Conservation (phyloP, 2,329 filamentous ascomycete species). For the Sporothrix pseudoabietina region DNA sequence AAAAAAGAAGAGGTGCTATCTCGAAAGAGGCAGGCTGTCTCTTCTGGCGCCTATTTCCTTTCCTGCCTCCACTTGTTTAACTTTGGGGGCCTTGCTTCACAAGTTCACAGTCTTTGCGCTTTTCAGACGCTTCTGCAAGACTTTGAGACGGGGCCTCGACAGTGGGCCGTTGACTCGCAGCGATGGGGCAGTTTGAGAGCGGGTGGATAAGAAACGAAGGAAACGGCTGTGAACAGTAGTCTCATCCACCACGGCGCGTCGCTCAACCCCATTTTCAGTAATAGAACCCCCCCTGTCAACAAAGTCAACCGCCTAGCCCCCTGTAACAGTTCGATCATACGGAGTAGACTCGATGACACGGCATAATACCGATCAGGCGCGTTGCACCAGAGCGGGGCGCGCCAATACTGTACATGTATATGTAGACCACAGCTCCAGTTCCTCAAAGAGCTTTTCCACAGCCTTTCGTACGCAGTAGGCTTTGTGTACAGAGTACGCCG, state of each 20-base stretch:
- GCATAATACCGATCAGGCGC: constrained; percentile 23
- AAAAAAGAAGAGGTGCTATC: not conserved
- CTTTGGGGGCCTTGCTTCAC: not conserved
- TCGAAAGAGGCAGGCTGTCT: not conserved
- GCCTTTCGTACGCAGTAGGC: too few species aligned
- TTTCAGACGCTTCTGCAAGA: not conserved
- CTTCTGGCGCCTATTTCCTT: not conserved
- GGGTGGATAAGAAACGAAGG: not conserved
- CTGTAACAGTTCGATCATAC: not conserved
- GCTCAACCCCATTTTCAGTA: not conserved
- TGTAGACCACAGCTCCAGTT: not conserved
- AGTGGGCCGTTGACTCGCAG: not conserved
- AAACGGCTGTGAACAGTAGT: not conserved
- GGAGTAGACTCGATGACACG: constrained; percentile 25
- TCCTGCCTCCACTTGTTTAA: not conserved
- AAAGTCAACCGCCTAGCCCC: too few species aligned
- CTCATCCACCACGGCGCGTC: not conserved
- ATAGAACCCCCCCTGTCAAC: not conserved
- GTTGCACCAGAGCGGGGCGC: not conserved
- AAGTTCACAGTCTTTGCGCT: not conserved
- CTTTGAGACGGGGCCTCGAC: not conserved
- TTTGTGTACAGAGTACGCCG: not conserved
- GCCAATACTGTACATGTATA: not conserved
- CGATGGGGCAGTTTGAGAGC: not conserved
- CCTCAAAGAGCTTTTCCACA: too few species aligned